Percentiles rank a stretch among this genome's conserved stretches.
phyloP scores from a whole-genome alignment of 495 filamentous ascomycete species.

The Penicillium mononematosum region DNA sequence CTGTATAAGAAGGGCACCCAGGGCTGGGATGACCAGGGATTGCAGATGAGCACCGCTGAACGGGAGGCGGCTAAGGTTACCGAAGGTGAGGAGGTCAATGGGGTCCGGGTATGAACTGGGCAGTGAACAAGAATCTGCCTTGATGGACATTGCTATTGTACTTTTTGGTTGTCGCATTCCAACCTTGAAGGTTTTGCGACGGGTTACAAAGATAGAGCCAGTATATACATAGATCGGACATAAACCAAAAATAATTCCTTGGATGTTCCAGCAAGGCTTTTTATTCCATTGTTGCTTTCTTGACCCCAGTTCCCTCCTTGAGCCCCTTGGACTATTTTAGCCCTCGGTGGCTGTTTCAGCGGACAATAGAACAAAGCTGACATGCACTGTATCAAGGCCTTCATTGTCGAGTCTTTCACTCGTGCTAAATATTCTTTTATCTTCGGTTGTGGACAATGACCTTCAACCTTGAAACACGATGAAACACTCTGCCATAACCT shows the following conservation, averaged over 20 bases:
- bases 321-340: background rate
- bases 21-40: conserved; percentile 46
- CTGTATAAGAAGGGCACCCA: conserved; percentile 43
- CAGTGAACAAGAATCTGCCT: conserved; percentile 3
- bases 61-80: conserved; percentile 39
- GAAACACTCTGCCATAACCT: background rate
- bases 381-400: background rate
- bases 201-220: conserved; percentile 16
- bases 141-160: conserved; percentile 19
- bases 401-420: conserved; percentile 1
- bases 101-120: conserved; percentile 25
- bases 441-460: background rate
- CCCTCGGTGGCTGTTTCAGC: background rate
- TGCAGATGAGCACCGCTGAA: conserved; percentile 44
- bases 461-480: background rate
- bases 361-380: conserved; percentile 3
- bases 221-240: conserved; percentile 16
- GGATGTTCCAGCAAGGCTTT: background rate
- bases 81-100: conserved; percentile 38
- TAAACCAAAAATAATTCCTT: conserved; percentile 12
- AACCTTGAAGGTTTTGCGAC: background rate
- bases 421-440: background rate
- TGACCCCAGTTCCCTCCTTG: background rate
- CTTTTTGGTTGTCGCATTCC: background rate
- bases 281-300: background rate